Evolutionary conservation across 2,329 filamentous ascomycete genomes (phyloP), one percentile per base, ranked within the genome.

Genomic region (Pseudocercospora fuligena): DNA sequence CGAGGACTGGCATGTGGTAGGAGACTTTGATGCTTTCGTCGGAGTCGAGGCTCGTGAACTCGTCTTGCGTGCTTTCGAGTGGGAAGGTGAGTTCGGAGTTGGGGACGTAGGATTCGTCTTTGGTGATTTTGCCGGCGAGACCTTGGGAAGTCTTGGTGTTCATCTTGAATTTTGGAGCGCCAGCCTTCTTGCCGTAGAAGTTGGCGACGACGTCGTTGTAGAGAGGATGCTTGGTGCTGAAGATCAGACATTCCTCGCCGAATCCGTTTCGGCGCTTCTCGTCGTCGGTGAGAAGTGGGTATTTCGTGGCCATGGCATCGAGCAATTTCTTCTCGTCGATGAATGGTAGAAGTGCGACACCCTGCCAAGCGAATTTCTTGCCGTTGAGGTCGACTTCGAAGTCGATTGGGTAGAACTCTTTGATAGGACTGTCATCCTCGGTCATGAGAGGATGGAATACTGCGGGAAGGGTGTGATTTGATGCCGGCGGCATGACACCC

Each of bases 291-390:
- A 99, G 83, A 14, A 92, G 82, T 6, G 91, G 91, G 75, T 97
- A 97, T 73, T 91, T 93, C 70, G 89, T 90, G 57, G 88, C 86
- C 83, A 98, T 94, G 8, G 94, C 94, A 19, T 86, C 85, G 8
- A 99, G 83, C 19, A 99, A 83, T 61, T 94, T 89, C 61, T 90
- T 89, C 85, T 97, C 95, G 74, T 99, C 94, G 74, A 99, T 99
- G 78, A 98, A 99, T 0, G 95, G 95, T 36, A 99, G 85, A 21
- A 99, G 83, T 2, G 93, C 93, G 61, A 99, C 91, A 70, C 95
- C 95, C 78, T 98, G 94, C 95, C 96, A 99, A 0, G 93, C 93
- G 81, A 97, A 96, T 78, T 98, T 99, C 83, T 98, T 98, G 63
- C 95, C 95, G 72, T 99, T 99, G 49, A 98, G 82, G 78, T 99